These are phyloP conservation scores for Phytophthora sp. DNA, from an alignment of 352 stramenopile species.

Conservation along the genomic window DNA sequence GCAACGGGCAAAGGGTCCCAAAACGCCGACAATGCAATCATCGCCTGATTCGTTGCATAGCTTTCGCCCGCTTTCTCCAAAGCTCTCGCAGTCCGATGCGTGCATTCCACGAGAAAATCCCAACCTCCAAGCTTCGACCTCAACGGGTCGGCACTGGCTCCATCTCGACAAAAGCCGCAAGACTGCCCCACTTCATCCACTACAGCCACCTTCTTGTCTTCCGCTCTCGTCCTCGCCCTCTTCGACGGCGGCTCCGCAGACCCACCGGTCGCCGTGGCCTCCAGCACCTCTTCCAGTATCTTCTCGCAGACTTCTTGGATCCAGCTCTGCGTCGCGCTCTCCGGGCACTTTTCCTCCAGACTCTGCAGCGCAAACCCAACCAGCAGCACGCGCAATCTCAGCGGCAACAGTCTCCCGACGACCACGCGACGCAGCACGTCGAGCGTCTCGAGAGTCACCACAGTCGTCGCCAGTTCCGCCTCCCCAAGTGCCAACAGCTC, in stretches of 20 bases:
- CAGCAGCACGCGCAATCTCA: constrained; percentile 37
- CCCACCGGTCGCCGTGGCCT: constrained; percentile 26
- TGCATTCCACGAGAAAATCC: constrained; percentile 30
- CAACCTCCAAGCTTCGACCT: constrained; percentile 20
- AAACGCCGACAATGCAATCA: constrained; percentile 29
- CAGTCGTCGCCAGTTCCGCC: constrained; percentile 15
- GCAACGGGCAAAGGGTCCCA: constrained; percentile 18
- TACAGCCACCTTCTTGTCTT: neutral
- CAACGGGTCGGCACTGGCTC: constrained; percentile 18
- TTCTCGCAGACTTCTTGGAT: constrained; percentile 45
- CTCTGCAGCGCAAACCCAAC: constrained; percentile 36
- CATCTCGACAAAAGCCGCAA: constrained; percentile 36
- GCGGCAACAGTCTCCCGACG: constrained; percentile 19
- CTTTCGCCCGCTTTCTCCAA: constrained; percentile 29
- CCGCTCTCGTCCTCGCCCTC: constrained; percentile 13
- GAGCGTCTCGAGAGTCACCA: constrained; percentile 22
- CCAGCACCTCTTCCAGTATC: constrained; percentile 45
- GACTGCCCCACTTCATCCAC: neutral
- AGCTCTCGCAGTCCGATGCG: constrained; percentile 14
- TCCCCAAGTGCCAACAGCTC: constrained; percentile 31
- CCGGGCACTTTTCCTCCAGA: constrained; percentile 8
- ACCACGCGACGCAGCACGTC: constrained; percentile 31
- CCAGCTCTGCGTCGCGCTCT: constrained; percentile 24
- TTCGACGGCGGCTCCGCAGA: constrained; percentile 8
- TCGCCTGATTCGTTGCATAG: constrained; percentile 21